These are phyloP conservation scores for Sideroxylon spinosum DNA, from an alignment of 179 eudicot genomes.

Conservation along the genomic window DNA sequence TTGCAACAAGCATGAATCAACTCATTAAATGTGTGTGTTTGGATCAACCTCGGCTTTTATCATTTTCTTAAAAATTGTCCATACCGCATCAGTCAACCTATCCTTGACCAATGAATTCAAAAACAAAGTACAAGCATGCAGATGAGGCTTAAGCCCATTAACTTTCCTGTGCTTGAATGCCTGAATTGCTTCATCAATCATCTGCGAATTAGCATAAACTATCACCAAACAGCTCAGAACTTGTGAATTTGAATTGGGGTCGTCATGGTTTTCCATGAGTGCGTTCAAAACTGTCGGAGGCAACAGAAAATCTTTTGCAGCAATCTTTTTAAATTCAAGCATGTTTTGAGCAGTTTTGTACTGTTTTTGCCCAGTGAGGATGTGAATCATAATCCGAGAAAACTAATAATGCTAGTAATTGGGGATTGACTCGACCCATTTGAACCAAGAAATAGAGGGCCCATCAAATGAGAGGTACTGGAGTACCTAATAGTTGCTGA, in stretches of 20 bases:
- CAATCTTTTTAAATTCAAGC: slow-evolving; percentile 67
- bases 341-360: slow-evolving; percentile 58
- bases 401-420: slow-evolving; percentile 63
- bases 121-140: slow-evolving; percentile 80
- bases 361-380: slow-evolving; percentile 48
- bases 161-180: slow-evolving; percentile 82
- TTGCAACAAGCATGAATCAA: slow-evolving; percentile 71
- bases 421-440: slow-evolving; percentile 64
- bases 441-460: slow-evolving; percentile 49
- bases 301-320: slow-evolving; percentile 52
- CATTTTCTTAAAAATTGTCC: slow-evolving; percentile 90
- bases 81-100: slow-evolving; percentile 47
- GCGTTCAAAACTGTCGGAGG: slow-evolving; percentile 68
- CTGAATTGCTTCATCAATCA: slow-evolving; percentile 67
- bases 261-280: slow-evolving; percentile 30
- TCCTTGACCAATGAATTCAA: slow-evolving; percentile 67
- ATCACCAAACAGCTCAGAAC: slow-evolving; percentile 92
- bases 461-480: slow-evolving; percentile 29
- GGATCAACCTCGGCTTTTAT: slow-evolving; percentile 71
- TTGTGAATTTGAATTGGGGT: slow-evolving; percentile 53
- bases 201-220: slow-evolving; percentile 53
- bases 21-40: slow-evolving; percentile 62
- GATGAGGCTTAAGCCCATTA: slow-evolving; percentile 51
- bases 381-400: slow-evolving; percentile 65
- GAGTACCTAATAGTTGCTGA: slow-evolving; percentile 45